phyloP scores from a whole-genome alignment of 225 moss, liverwort and hornwort species.

The Antitrichia curtipendula region DNA sequence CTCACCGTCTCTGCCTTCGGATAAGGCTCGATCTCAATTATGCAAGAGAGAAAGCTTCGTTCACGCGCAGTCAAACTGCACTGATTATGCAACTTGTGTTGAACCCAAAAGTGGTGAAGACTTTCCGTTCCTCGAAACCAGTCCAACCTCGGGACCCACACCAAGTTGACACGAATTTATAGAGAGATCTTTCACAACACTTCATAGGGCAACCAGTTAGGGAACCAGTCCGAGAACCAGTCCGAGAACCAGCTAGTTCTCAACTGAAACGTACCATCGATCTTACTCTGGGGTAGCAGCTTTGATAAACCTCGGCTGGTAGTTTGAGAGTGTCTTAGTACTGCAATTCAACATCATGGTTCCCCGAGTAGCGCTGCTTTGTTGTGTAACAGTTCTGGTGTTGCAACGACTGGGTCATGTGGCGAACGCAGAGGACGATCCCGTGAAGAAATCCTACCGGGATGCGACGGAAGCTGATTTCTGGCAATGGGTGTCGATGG shows the following conservation, averaged over 20 bases:
- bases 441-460: not conserved
- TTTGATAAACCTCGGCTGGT: not conserved
- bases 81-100: not conserved
- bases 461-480: conserved; percentile 4
- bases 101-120: not conserved
- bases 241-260: not conserved
- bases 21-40: not conserved
- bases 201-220: not conserved
- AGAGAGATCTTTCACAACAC: not conserved
- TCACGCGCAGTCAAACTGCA: not conserved
- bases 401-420: not conserved
- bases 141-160: not conserved
- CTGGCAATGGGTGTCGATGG: conserved; percentile 2
- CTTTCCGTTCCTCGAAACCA: not conserved
- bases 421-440: not conserved
- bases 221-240: not conserved
- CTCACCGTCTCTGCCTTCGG: not conserved
- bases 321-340: not conserved
- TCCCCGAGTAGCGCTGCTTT: not conserved
- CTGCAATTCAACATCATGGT: not conserved
- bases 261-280: not conserved
- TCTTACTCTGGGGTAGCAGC: not conserved
- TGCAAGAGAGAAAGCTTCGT: not conserved
- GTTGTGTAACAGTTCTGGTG: not conserved
- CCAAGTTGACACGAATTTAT: not conserved